Base-by-base conservation (phyloP, 2,329 filamentous ascomycete species). In the Penicillium thymicola region DNA sequence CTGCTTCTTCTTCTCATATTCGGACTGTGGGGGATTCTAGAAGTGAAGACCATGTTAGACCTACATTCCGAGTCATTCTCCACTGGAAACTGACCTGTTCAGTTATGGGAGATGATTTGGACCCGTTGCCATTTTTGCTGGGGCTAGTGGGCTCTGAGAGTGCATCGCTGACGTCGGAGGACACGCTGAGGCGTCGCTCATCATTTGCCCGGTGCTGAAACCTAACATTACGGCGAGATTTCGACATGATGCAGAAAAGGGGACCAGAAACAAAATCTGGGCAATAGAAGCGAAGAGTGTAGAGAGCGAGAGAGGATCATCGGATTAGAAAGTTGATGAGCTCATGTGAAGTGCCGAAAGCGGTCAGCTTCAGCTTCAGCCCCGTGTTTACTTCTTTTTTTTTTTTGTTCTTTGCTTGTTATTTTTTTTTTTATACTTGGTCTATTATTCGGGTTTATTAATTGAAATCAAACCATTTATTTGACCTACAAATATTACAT, bases 1-100 rank as follows among this genome's bases (percentile, higher is more conserved):
- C 75, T 92, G 89, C 80, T 96, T 97, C 78, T 99, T 99, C 85
- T 97, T 97, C 73, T 97, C 92, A 75, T 95, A 97, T 60, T 97
- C 94, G 65, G 85, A 83, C 45, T 68, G 65, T 51, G 78, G 73
- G 48, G 73, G 60, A 67, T 74, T 70, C 72, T 74, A 48, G 28
- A 55, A 57, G 51, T 56, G 9, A 54, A 41, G 8, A 34, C 11
- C 13, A 37, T 55, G 40, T 59, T 36, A 61, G 51, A 40, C 30
- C 11, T 38, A 27, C 5, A 21, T 27, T 36, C 53, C 27, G 34
- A 49, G 16, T 43, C 25, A 32, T 23, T 47, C 23, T n/a, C 21
- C 16, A 43, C 5, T 43, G 30, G 13, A 28, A 42, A 34, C 66
- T 60, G 49, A 74, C 72, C 68, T 75, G 66, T 55, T 75, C 73